These are phyloP conservation scores for Alternaria postmessia DNA, from an alignment of 2,329 filamentous ascomycete species.

Conservation along the genomic window DNA sequence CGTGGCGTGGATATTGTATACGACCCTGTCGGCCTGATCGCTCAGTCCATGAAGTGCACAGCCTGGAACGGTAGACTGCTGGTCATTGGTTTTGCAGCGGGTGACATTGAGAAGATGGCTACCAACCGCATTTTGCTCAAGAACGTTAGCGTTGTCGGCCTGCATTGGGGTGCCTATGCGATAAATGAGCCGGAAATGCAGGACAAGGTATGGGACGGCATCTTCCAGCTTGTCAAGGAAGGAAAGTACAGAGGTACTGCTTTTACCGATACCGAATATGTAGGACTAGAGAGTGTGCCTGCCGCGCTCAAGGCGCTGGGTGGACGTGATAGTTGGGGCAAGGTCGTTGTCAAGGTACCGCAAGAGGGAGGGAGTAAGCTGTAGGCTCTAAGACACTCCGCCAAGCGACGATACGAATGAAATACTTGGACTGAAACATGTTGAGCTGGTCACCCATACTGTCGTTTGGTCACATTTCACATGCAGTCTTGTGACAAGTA, in stretches of 20 bases:
- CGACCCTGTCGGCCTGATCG: constrained; percentile 91
- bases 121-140: constrained; percentile 93
- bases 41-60: constrained; percentile 86
- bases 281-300: constrained; percentile 80
- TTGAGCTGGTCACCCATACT: too few species aligned
- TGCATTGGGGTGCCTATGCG: constrained; percentile 91
- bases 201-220: constrained; percentile 78
- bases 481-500: too few species aligned
- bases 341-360: constrained; percentile 88
- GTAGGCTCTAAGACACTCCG: constrained; percentile 12
- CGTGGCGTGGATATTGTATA: constrained; percentile 90
- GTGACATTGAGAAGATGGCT: constrained; percentile 87
- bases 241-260: constrained; percentile 84
- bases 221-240: constrained; percentile 77
- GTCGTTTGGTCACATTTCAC: too few species aligned
- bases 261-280: constrained; percentile 82
- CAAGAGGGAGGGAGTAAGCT: constrained; percentile 59
- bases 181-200: constrained; percentile 75
- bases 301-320: constrained; percentile 80
- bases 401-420: neutral
- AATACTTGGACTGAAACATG: constrained; percentile 1
- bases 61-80: constrained; percentile 91
- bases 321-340: constrained; percentile 88
- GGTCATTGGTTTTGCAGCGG: constrained; percentile 88
- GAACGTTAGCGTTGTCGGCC: constrained; percentile 87